Conservation (phyloP, 805 yeast genomes). For the Pichia exigua region DNA sequence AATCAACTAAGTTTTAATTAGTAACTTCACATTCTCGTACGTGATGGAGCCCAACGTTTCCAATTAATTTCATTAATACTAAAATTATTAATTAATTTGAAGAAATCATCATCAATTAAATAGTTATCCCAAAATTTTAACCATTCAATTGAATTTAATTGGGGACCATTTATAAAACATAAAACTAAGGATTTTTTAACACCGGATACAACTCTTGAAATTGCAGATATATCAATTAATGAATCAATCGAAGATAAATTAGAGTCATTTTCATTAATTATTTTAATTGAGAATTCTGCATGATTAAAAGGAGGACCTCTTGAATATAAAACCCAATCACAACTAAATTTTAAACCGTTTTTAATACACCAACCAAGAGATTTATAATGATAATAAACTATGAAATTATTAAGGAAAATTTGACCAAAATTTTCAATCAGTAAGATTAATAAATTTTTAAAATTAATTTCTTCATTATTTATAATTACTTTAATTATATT, state of each 20-base stretch:
- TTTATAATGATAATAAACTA: conserved; percentile 78
- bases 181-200: conserved; percentile 74
- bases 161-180: conserved; percentile 55
- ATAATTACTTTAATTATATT: conserved; percentile 27
- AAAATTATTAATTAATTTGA: conserved; percentile 32
- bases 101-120: conserved; percentile 9
- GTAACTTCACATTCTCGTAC: conserved; percentile 58
- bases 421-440: conserved; percentile 12
- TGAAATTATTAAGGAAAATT: conserved; percentile 41
- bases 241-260: background rate
- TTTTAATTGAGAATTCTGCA: conserved; percentile 68
- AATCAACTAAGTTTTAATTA: background rate
- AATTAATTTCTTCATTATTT: background rate
- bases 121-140: conserved; percentile 9
- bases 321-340: conserved; percentile 74
- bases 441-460: conserved; percentile 10
- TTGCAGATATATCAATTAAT: conserved; percentile 56
- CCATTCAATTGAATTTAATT: conserved; percentile 22
- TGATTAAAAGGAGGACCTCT: conserved; percentile 95
- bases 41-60: conserved; percentile 79
- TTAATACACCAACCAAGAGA: conserved; percentile 93
- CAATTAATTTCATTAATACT: conserved; percentile 59
- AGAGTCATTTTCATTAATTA: conserved; percentile 12
- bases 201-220: conserved; percentile 76
- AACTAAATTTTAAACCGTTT: conserved; percentile 86